Conservation (phyloP, 805 yeast species). For the Hanseniaspora nectarophila region DNA sequence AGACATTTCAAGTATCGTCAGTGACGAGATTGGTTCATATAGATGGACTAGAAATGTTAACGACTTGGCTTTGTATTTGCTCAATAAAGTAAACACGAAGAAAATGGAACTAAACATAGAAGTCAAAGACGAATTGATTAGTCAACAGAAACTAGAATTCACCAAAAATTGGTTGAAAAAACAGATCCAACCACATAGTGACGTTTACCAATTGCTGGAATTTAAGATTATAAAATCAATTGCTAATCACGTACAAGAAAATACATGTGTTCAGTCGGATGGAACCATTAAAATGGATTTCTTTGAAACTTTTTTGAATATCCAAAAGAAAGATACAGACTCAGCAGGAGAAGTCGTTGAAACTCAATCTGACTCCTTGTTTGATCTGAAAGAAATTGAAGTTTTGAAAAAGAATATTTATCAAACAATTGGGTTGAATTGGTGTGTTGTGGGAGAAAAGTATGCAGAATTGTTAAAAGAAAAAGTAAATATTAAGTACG, state of each 20-base stretch:
- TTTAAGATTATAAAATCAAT: slow-evolving; percentile 32
- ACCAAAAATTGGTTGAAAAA: slow-evolving; percentile 69
- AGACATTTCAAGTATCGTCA: slow-evolving; percentile 65
- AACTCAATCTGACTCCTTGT: slow-evolving; percentile 1
- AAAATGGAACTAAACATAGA: slow-evolving; percentile 18
- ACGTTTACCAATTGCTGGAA: slow-evolving; percentile 67
- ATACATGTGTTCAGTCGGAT: slow-evolving; percentile 5
- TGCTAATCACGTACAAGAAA: slow-evolving; percentile 9
- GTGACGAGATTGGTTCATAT: slow-evolving; percentile 75
- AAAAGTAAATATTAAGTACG: slow-evolving; percentile 15
- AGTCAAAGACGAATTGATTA: slow-evolving; percentile 18
- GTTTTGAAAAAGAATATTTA: slow-evolving; percentile 49
- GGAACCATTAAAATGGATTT: slow-evolving; percentile 1
- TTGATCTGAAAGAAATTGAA: slow-evolving; percentile 41
- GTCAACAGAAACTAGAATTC: slow-evolving; percentile 34
- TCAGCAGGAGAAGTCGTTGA: not conserved
- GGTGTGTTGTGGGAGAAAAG: slow-evolving; percentile 69
- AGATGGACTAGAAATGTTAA: slow-evolving; percentile 81
- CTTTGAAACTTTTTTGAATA: slow-evolving; percentile 6
- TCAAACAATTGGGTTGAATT: slow-evolving; percentile 62
- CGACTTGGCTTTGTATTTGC: slow-evolving; percentile 48
- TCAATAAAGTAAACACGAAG: slow-evolving; percentile 25
- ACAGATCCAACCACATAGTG: slow-evolving; percentile 75
- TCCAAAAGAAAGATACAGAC: slow-evolving; percentile 20
- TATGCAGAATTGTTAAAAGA: slow-evolving; percentile 37